Evolutionary conservation across 2,329 filamentous ascomycete species (phyloP).

Genomic region (Emydomyces testavorans): DNA sequence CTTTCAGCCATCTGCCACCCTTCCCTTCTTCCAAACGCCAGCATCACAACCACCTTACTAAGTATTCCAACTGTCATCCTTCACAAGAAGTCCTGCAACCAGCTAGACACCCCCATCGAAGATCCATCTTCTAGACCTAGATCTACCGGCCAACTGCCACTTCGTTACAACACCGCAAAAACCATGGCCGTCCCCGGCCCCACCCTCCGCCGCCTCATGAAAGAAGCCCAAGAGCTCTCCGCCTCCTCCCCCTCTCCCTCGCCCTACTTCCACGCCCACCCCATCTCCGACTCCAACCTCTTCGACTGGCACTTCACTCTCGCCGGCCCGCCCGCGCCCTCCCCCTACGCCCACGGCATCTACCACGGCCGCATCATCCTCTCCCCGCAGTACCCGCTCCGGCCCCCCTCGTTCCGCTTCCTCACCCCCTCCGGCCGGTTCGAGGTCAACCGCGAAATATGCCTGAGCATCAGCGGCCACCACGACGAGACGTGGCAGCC

Average conservation of each 20-base stretch:
- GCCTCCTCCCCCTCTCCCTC: constrained; percentile 60
- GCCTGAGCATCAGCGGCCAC: constrained; percentile 82
- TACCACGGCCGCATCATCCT: constrained; percentile 95
- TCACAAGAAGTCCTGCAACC: too few relatives aligned
- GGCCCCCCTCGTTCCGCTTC: constrained; percentile 92
- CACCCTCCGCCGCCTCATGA: constrained; percentile 41
- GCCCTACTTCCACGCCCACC: constrained; percentile 71
- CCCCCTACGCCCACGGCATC: constrained; percentile 66
- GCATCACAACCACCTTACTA: too few relatives aligned
- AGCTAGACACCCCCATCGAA: too few relatives aligned
- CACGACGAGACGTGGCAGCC: constrained; percentile 99
- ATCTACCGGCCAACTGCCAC: too few relatives aligned
- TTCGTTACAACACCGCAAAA: too few relatives aligned
- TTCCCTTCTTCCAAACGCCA: too few relatives aligned
- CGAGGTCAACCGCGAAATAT: constrained; percentile 94
- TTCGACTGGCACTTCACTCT: constrained; percentile 99
- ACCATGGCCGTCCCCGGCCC: constrained; percentile 20
- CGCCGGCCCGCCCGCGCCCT: constrained; percentile 68
- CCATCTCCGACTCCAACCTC: constrained; percentile 69
- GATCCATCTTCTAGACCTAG: too few relatives aligned
- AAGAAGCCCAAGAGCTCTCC: constrained; percentile 81
- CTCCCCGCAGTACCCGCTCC: constrained; percentile 77
- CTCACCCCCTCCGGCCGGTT: constrained; percentile 84
- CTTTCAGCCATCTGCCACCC: neutral
- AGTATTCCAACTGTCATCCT: too few relatives aligned